Base-by-base conservation (phyloP, 768 basidiomycete genomes). In the Psilocybe tampanensis region DNA sequence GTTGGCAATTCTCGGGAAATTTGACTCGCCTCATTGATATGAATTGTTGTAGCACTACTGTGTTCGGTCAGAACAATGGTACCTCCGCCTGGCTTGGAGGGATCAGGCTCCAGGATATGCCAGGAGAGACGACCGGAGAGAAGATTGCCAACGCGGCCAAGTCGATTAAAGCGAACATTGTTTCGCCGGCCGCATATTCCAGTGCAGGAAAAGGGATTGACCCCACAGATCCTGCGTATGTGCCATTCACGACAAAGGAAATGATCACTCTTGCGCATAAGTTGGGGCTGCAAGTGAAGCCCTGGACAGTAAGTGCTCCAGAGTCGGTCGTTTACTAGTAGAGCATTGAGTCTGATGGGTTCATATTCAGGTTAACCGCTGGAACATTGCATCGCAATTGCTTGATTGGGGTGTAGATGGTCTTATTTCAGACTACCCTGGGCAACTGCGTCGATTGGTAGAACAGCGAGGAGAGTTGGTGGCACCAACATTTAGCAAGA, bases 381-480 rank as follows among this genome's bases (percentile, higher is more conserved):
- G 89, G 55, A 85, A 82, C 62, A 73, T 84, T 34, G 80, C 82
- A 2, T 83, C 88, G n/a, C 77, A 85, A 60, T 66, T 92, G 41
- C 53, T 86, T 32, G 76, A 77, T 15, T 81, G 79, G 74, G 82
- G 83, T 2, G 85, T 84, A 0, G 90, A 92, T 67, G 91, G 90
- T 0, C 82, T 93, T 54, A 92, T 93, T 63, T 85, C 89, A 4
- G 90, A 93, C 66, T 90, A 85, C 67, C 88, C 91, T 3, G 70
- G 75, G 43, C 71, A 80, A 21, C 71, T 91, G 45, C 81, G 87
- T 36, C 73, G 85, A 48, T 78, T 83, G 67, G 77, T 81, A 8
- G 75, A 83, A 58, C 80, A 85, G 58, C 76, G 76, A 36, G 82
- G 84, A 6, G 66, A 80, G 8, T 64, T 70, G 0, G 79, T 88